These are phyloP conservation scores for Lactarius evosmus DNA, from an alignment of 768 basidiomycete species.

Conservation along the genomic window DNA sequence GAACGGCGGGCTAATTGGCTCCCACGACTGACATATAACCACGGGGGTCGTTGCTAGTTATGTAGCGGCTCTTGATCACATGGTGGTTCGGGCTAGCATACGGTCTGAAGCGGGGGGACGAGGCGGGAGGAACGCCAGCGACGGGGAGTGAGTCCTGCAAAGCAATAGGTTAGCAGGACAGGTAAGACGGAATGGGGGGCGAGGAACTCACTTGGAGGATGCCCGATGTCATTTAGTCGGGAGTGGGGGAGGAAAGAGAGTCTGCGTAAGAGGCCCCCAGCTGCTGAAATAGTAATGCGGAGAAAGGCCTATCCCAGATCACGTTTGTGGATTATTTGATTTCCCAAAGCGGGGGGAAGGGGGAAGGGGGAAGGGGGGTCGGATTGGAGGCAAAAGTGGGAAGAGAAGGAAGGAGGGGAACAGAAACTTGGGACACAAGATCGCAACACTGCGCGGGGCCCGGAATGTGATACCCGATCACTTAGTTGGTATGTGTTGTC, in stretches of 20 bases:
- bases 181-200: background rate
- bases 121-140: conserved; percentile 27
- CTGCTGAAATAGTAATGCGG: conserved; percentile 25
- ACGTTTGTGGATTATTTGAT: conserved; percentile 26
- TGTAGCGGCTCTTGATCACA: conserved; percentile 83
- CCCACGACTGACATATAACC: conserved; percentile 71
- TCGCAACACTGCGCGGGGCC: conserved; percentile 14
- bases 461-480: conserved; percentile 22
- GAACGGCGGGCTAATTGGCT: background rate
- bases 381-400: background rate
- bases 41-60: conserved; percentile 84
- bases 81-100: conserved; percentile 75
- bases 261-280: conserved; percentile 27
- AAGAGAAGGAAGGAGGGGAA: conserved; percentile 8
- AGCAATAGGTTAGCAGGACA: background rate
- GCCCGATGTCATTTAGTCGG: conserved; percentile 34
- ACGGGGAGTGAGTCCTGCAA: conserved; percentile 37
- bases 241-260: conserved; percentile 28
- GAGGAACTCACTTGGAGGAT: conserved; percentile 32
- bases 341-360: conserved; percentile 25
- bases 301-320: conserved; percentile 20
- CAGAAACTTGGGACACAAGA: conserved; percentile 17
- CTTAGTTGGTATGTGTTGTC: conserved; percentile 2
- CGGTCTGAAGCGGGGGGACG: conserved; percentile 52
- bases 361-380: background rate